phyloP scores from a whole-genome alignment of 73 alveolate species.

The Tetrahymena borealis region DNA sequence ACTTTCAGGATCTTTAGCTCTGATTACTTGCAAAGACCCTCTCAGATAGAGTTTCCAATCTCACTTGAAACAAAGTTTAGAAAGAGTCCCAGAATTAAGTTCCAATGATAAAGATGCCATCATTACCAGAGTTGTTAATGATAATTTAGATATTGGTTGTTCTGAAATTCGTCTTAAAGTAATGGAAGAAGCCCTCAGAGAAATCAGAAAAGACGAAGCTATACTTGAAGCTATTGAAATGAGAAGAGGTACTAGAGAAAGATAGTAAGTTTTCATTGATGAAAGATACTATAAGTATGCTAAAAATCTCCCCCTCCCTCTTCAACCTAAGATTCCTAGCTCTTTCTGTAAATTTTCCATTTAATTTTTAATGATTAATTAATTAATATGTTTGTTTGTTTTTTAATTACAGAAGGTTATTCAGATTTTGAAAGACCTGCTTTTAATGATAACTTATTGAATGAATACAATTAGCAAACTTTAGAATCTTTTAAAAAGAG shows the following conservation, averaged over 20 bases:
- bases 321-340: constrained; percentile 80
- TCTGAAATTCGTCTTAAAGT: constrained; percentile 76
- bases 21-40: constrained; percentile 97
- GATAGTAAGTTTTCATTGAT: constrained; percentile 50
- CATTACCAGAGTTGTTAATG: constrained; percentile 32
- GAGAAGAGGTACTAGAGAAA: constrained; percentile 60
- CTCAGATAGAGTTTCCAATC: constrained; percentile 72
- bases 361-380: neutral
- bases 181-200: constrained; percentile 82
- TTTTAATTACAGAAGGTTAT: too few species aligned
- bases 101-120: constrained; percentile 3
- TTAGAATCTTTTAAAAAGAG: neutral
- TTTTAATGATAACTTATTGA: neutral
- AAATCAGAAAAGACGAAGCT: constrained; percentile 76
- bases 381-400: neutral
- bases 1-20: constrained; percentile 93
- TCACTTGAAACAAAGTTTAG: constrained; percentile 59
- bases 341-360: constrained; percentile 45
- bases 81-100: neutral
- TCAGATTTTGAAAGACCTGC: neutral
- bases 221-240: constrained; percentile 73
- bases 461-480: neutral
- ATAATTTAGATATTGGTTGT: constrained; percentile 91
- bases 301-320: constrained; percentile 71
- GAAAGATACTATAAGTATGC: constrained; percentile 45